Percentiles rank a stretch among this genome's conserved stretches.
Conservation (phyloP, 140 eudicot species). For the Anethum foeniculum region DNA sequence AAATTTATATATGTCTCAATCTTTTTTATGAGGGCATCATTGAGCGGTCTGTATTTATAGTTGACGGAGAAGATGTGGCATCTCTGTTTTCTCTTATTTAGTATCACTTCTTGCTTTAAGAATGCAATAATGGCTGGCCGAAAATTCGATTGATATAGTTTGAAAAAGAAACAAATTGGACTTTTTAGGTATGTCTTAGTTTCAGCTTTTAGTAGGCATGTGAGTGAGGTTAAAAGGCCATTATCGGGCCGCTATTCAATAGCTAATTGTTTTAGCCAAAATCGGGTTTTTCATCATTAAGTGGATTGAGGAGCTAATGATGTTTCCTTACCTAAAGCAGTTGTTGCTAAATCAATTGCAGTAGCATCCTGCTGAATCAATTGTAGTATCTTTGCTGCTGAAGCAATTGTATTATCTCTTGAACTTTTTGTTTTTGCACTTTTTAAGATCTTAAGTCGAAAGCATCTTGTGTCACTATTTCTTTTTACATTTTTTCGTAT, state of each 20-base stretch:
- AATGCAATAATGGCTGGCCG: background rate
- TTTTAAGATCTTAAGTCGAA: background rate
- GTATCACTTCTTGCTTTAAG: background rate
- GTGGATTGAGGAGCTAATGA: background rate
- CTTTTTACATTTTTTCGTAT: too few relatives aligned
- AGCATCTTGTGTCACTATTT: background rate
- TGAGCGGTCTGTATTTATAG: background rate
- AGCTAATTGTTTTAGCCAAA: background rate
- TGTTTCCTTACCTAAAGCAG: background rate
- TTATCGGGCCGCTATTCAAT: background rate
- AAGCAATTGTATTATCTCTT: background rate
- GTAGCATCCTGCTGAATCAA: background rate
- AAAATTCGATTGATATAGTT: too few relatives aligned
- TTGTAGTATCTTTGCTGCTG: background rate
- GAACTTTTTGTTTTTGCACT: background rate
- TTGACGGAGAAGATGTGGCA: background rate
- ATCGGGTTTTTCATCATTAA: too few relatives aligned
- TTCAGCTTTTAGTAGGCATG: background rate
- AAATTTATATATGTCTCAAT: background rate
- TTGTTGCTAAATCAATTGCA: background rate
- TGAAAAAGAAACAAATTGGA: background rate
- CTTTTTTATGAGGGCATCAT: background rate
- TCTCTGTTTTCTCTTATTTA: background rate
- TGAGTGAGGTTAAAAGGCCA: background rate
- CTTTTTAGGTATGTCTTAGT: background rate